Evolutionary conservation across 2,329 filamentous ascomycete genomes (phyloP).

Genomic region (Scopulariopsis brevicaulis): DNA sequence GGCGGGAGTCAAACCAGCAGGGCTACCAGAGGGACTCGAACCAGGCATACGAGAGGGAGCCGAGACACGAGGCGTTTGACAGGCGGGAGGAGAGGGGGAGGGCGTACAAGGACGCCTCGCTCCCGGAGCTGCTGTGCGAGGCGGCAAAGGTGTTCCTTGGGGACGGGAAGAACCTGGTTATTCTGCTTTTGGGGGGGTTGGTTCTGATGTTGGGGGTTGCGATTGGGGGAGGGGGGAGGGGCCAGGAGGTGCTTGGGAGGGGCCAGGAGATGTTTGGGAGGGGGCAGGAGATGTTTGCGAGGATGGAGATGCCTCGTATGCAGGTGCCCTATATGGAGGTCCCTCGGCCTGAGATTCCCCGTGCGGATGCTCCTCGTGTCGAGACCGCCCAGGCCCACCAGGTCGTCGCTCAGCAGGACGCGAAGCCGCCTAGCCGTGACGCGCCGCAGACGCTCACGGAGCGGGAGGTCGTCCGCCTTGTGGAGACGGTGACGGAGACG

Average conservation of each 20-base stretch:
- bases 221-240: constrained; percentile 15
- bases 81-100: constrained; percentile 15
- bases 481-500: constrained; percentile 21
- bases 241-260: neutral
- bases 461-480: constrained; percentile 18
- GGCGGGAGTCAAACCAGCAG: too few species aligned
- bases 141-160: constrained; percentile 40
- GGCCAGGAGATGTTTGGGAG: neutral
- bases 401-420: neutral
- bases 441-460: constrained; percentile 14
- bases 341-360: neutral
- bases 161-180: constrained; percentile 49
- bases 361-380: neutral
- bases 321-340: neutral
- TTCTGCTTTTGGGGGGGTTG: constrained; percentile 40
- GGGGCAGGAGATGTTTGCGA: too few species aligned
- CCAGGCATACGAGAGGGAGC: constrained; percentile 8
- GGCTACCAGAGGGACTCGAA: neutral
- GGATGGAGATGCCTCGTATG: too few species aligned
- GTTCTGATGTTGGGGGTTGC: constrained; percentile 34
- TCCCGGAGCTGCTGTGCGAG: constrained; percentile 42
- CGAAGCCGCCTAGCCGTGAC: neutral
- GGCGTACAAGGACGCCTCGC: constrained; percentile 29
- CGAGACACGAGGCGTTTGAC: constrained; percentile 14
- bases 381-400: neutral